phyloP scores from a whole-genome alignment of 2,329 filamentous ascomycete species.

The Chaetomium sp. region DNA sequence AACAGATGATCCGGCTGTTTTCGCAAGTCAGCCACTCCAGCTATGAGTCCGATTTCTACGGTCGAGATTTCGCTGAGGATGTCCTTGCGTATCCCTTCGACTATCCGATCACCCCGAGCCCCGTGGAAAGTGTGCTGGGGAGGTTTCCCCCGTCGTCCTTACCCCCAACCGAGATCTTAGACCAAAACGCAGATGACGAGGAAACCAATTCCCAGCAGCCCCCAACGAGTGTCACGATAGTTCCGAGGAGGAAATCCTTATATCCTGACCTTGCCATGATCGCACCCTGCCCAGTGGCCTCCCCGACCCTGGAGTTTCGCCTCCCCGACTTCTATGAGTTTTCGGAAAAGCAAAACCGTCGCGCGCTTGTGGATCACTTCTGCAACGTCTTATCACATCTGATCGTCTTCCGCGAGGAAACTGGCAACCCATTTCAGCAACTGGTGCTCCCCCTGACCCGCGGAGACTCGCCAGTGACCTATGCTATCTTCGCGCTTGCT shows the following conservation, averaged over 20 bases:
- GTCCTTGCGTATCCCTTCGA: slow-evolving; percentile 6
- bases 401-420: slow-evolving; percentile 59
- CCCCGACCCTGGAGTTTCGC: slow-evolving; percentile 44
- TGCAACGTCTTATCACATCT: slow-evolving; percentile 58
- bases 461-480: slow-evolving; percentile 57
- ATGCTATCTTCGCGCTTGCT: slow-evolving; percentile 77
- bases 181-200: neutral
- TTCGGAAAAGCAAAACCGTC: slow-evolving; percentile 46
- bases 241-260: slow-evolving; percentile 22
- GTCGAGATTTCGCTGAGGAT: neutral
- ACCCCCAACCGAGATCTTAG: slow-evolving; percentile 7
- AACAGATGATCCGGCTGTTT: slow-evolving; percentile 13
- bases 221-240: slow-evolving; percentile 3
- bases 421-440: slow-evolving; percentile 57
- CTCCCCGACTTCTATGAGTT: slow-evolving; percentile 52
- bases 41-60: slow-evolving; percentile 4
- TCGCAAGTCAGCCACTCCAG: slow-evolving; percentile 19
- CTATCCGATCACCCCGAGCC: slow-evolving; percentile 13
- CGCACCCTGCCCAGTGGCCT: slow-evolving; percentile 32
- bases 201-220: neutral
- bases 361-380: slow-evolving; percentile 55
- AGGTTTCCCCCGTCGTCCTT: slow-evolving; percentile 10
- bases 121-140: slow-evolving; percentile 12
- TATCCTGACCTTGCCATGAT: slow-evolving; percentile 37
- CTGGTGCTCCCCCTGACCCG: slow-evolving; percentile 55